phyloP scores from a whole-genome alignment of 345 rosid species.

The Linum trigynum region DNA sequence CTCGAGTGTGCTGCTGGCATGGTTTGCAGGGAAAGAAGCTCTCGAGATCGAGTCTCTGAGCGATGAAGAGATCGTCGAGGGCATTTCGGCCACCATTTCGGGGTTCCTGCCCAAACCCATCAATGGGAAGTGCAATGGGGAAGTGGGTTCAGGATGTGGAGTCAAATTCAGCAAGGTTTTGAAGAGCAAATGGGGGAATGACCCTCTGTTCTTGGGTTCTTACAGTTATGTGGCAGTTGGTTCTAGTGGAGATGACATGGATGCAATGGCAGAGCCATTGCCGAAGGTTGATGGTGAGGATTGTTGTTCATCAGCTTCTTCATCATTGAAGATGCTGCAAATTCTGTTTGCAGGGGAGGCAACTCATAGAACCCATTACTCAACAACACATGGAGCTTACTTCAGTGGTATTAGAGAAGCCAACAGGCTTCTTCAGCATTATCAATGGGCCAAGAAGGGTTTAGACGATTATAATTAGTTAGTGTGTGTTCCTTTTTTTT shows the following conservation, averaged over 20 bases:
- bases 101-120: conserved; percentile 29
- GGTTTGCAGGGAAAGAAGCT: conserved; percentile 98
- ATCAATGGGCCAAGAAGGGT: conserved; percentile 35
- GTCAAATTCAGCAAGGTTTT: conserved; percentile 42
- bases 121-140: conserved; percentile 31
- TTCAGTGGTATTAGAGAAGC: conserved; percentile 95
- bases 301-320: not conserved
- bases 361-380: conserved; percentile 90
- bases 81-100: conserved; percentile 51
- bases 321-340: conserved; percentile 32
- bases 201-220: conserved; percentile 83
- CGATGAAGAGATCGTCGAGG: conserved; percentile 63
- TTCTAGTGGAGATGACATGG: conserved; percentile 83
- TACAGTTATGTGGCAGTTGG: conserved; percentile 82
- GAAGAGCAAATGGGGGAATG: conserved; percentile 84
- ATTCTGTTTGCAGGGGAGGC: conserved; percentile 97
- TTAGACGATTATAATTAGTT: conserved; percentile 26
- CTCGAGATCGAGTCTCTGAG: conserved; percentile 64
- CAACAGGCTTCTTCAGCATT: conserved; percentile 85
- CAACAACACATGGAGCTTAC: conserved; percentile 97
- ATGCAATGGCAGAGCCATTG: conserved; percentile 77
- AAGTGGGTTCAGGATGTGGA: conserved; percentile 17
- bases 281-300: conserved; percentile 27
- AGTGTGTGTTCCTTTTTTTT: conserved; percentile 19
- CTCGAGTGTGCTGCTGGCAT: conserved; percentile 65